Percentiles rank a stretch among this genome's conserved stretches.
Conservation (phyloP, 768 basidiomycete species). For the Lactarius deliciosus region DNA sequence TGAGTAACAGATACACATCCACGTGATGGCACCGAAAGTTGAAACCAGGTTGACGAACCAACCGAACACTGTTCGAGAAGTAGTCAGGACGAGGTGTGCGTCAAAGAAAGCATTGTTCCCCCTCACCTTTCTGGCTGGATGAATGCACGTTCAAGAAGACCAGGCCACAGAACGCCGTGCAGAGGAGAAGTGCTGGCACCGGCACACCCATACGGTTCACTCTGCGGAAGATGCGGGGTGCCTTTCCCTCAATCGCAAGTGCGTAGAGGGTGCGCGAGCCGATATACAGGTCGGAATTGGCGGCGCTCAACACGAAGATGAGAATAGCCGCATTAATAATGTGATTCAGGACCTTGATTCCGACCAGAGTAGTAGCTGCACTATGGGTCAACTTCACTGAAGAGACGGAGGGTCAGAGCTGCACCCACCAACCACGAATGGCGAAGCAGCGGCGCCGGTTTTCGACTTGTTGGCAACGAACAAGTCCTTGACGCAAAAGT, state of each 20-base stretch:
- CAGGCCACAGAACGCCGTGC: slow-evolving; percentile 53
- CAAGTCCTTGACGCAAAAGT: slow-evolving; percentile 31
- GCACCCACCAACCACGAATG: slow-evolving; percentile 54
- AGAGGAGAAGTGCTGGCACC: slow-evolving; percentile 48
- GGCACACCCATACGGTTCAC: slow-evolving; percentile 40
- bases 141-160: slow-evolving; percentile 58
- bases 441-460: slow-evolving; percentile 57
- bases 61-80: slow-evolving; percentile 33
- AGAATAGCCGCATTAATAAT: slow-evolving; percentile 65
- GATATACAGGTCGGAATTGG: slow-evolving; percentile 64
- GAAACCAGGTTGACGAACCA: slow-evolving; percentile 46
- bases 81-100: slow-evolving; percentile 1
- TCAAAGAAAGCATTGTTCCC: not conserved
- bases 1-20: slow-evolving; percentile 52
- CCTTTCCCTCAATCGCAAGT: slow-evolving; percentile 48
- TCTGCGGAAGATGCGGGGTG: slow-evolving; percentile 42
- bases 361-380: slow-evolving; percentile 45
- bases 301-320: slow-evolving; percentile 60
- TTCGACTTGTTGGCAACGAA: slow-evolving; percentile 43
- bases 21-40: slow-evolving; percentile 42
- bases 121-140: slow-evolving; percentile 50
- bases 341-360: slow-evolving; percentile 59
- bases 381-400: not conserved
- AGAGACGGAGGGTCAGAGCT: not conserved
- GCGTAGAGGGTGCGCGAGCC: slow-evolving; percentile 49